Percentiles rank a stretch among this genome's conserved stretches.
Evolutionary conservation across 2,329 filamentous ascomycete genomes (phyloP).

Genomic region (Shiraia bambusicola): DNA sequence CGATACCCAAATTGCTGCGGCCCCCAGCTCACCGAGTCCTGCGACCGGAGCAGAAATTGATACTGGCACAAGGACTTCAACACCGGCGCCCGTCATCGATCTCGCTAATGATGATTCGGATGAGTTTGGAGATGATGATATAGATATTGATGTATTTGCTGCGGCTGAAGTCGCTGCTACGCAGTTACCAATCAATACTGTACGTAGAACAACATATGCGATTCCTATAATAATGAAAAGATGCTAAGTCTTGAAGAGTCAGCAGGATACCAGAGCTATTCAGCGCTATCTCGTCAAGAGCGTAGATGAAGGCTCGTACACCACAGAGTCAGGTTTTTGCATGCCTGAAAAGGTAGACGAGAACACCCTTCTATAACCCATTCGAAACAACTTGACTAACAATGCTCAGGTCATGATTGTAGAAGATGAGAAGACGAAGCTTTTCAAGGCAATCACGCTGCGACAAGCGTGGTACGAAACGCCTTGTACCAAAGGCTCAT

Average conservation of each 20-base stretch:
- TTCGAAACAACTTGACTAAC: background rate
- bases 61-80: conserved; percentile 4
- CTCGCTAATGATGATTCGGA: conserved; percentile 51
- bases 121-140: conserved; percentile 68
- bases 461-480: conserved; percentile 87
- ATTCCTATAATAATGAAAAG: conserved; percentile 20
- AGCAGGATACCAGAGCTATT: conserved; percentile 69
- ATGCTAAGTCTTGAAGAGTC: conserved; percentile 70
- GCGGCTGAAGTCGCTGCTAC: conserved; percentile 72
- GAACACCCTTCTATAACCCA: background rate
- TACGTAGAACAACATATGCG: conserved; percentile 55
- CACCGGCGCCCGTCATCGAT: conserved; percentile 23
- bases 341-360: conserved; percentile 68
- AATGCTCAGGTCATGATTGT: conserved; percentile 73
- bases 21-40: conserved; percentile 3
- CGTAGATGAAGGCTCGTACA: conserved; percentile 69
- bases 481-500: conserved; percentile 70
- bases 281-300: conserved; percentile 83
- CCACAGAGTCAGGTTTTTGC: conserved; percentile 60
- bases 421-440: conserved; percentile 71
- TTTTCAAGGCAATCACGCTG: conserved; percentile 69
- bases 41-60: background rate
- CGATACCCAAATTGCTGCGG: conserved; percentile 46
- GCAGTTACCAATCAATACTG: conserved; percentile 58
- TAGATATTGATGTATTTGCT: conserved; percentile 70